A percentile compares a stretch with the other conserved stretches of the same genome.
phyloP scores from a whole-genome alignment of 768 basidiomycete genomes.

The Cystobasidium tubakii region DNA sequence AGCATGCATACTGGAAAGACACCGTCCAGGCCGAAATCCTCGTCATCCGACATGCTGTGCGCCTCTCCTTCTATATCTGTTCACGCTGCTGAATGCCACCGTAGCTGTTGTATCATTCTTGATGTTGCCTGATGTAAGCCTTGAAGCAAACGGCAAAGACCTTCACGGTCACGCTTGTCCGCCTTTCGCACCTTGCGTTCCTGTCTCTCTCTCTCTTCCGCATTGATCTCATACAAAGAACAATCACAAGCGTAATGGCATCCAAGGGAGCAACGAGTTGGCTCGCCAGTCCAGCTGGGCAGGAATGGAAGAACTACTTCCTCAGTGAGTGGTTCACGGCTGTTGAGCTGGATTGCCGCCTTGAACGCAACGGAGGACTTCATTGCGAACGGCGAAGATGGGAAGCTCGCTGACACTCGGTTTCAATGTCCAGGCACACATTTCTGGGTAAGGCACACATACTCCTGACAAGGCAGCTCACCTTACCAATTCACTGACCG shows the following conservation, averaged over 20 bases:
- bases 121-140: neutral
- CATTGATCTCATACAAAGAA: neutral
- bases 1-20: constrained; percentile 23
- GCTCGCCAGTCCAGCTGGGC: constrained; percentile 80
- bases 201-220: neutral
- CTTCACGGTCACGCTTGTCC: neutral
- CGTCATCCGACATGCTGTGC: constrained; percentile 15
- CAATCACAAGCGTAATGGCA: constrained; percentile 56
- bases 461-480: constrained; percentile 68
- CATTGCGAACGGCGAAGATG: too few relatives aligned
- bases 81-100: neutral
- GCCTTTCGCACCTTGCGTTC: neutral
- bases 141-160: neutral
- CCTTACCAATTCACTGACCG: too few relatives aligned
- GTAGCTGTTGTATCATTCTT: constrained; percentile 15
- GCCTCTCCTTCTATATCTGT: neutral
- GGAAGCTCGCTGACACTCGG: constrained; percentile 15
- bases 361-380: neutral
- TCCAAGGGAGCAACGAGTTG: constrained; percentile 73
- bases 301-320: constrained; percentile 65
- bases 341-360: too few relatives aligned
- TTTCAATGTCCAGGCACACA: constrained; percentile 48
- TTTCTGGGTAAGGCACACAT: constrained; percentile 46
- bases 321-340: constrained; percentile 80
- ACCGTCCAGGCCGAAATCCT: constrained; percentile 22